phyloP scores from a whole-genome alignment of 306 rosid species.

The Prinsepia uniflora region DNA sequence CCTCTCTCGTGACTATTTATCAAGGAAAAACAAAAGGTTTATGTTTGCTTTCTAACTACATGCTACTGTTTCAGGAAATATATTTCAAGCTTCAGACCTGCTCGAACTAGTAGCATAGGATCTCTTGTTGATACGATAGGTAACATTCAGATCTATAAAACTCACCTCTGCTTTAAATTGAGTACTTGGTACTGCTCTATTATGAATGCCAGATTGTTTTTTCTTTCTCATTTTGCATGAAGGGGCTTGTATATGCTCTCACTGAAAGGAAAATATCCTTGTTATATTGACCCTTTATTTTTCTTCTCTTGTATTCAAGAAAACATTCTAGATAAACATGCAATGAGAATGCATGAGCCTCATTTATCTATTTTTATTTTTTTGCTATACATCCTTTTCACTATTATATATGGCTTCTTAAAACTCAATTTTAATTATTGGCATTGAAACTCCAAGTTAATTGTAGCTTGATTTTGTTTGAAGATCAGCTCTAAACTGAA shows the following conservation, averaged over 20 bases:
- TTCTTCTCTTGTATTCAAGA: background rate
- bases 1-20: background rate
- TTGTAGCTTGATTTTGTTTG: conserved; percentile 5
- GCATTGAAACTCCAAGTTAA: background rate
- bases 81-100: conserved; percentile 67
- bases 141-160: conserved; percentile 28
- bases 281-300: background rate
- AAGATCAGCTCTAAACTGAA: background rate
- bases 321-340: background rate
- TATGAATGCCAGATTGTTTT: background rate
- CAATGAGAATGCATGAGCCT: too few species aligned
- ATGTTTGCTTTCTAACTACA: conserved; percentile 15
- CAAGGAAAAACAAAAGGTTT: background rate
- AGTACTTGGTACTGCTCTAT: background rate
- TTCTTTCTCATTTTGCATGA: background rate
- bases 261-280: background rate
- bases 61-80: conserved; percentile 68
- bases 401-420: background rate
- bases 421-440: background rate
- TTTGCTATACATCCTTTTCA: background rate
- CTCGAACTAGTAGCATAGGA: conserved; percentile 62
- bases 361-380: background rate
- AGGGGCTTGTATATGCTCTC: background rate
- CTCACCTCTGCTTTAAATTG: conserved; percentile 15
- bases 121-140: conserved; percentile 61